Conservation (phyloP, 805 yeast genomes). For the Saccharomyces kudriavzevii region DNA sequence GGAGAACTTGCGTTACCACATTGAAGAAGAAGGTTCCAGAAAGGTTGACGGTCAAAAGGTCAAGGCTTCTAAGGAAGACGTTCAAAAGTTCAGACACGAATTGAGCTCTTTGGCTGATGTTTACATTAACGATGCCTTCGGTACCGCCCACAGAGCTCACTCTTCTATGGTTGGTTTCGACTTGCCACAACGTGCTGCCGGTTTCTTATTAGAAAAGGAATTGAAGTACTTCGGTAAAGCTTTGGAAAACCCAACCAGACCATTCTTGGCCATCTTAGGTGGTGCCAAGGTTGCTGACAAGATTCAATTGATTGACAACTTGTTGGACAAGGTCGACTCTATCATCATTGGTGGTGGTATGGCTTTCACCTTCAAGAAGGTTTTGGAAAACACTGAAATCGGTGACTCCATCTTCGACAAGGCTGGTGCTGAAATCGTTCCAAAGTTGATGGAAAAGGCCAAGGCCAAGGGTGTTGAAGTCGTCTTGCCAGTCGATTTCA, state of each 20-base stretch:
- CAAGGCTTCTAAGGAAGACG: conserved; percentile 83
- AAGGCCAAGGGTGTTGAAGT: conserved; percentile 91
- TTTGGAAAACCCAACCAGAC: conserved; percentile 94
- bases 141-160: conserved; percentile 99
- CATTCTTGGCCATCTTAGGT: conserved; percentile 96
- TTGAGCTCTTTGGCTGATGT: conserved; percentile 93
- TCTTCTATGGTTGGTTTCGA: conserved; percentile 98
- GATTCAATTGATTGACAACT: conserved; percentile 96
- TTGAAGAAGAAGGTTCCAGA: conserved; percentile 92
- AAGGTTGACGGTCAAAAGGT: conserved; percentile 88
- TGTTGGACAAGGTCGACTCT: conserved; percentile 88
- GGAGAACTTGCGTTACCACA: conserved; percentile 97
- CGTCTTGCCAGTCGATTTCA: conserved; percentile 90
- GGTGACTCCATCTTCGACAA: conserved; percentile 90
- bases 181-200: conserved; percentile 93
- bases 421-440: conserved; percentile 93
- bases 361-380: conserved; percentile 99
- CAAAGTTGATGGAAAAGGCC: conserved; percentile 87
- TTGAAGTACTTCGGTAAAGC: conserved; percentile 96
- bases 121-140: conserved; percentile 96
- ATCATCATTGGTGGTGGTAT: conserved; percentile 98
- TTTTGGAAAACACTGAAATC: conserved; percentile 72
- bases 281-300: conserved; percentile 99
- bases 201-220: conserved; percentile 97
- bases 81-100: conserved; percentile 78